Evolutionary conservation across 495 filamentous ascomycete species (phyloP), one percentile per base, ranked within the genome.

Genomic region (Cladorrhinum samala): DNA sequence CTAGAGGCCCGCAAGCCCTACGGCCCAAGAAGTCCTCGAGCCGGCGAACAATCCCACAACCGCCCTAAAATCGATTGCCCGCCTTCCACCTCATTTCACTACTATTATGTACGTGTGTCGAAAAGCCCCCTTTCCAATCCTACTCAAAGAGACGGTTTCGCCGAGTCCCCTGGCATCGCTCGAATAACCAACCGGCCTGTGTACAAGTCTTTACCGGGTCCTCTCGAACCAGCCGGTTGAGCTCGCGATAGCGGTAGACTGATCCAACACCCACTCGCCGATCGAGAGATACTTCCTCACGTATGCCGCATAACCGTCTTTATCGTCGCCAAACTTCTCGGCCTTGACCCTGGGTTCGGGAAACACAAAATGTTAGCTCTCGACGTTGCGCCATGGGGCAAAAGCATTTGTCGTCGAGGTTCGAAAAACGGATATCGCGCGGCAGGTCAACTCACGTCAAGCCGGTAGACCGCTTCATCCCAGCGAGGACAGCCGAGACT

Each of bases 361-460:
- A 24, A 66, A 59, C 61, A 68, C 73, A 76, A 30, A 36, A 17
- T 39, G 57, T 67, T 53, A 72, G 65, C 59, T 51, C 37, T 2
- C n/a, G 42, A 5, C 38, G 1, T 42, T 21, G n/a, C n/a, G 33
- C 36, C 40, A 39, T 24, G 9, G 39, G 39, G 39, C 8, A 41
- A n/a, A n/a, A n/a, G n/a, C n/a, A n/a, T n/a, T n/a, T 45, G n/a
- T 41, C 20, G 4, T 41, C 39, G 39, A 17, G 17, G n/a, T n/a
- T n/a, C 14, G 24, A 46, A 46, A 17, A 27, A n/a, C n/a, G n/a
- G n/a, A n/a, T n/a, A n/a, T n/a, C n/a, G n/a, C n/a, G n/a, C n/a
- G n/a, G n/a, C n/a, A n/a, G n/a, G n/a, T n/a, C n/a, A n/a, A 84
- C 87, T 78, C 92, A 98, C 93, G 93, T 95, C 67, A 98, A 78